Conservation (phyloP, 345 rosid genomes). For the Eucalyptus grandis region DNA sequence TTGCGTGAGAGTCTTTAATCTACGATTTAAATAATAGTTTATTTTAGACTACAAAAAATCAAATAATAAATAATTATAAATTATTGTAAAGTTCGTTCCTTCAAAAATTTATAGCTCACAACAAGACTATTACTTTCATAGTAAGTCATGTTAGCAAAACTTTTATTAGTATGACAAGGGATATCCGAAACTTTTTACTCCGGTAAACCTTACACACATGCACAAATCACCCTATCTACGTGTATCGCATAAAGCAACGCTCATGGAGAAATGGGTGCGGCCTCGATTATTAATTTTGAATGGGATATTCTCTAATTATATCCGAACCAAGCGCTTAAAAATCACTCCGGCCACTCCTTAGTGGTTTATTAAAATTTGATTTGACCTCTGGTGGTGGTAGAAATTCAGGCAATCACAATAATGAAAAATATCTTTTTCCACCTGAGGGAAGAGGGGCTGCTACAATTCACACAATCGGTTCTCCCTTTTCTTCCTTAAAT, state of each 20-base stretch:
- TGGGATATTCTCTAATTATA: neutral
- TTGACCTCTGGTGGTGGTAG: neutral
- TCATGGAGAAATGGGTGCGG: neutral
- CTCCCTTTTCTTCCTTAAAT: too few species aligned
- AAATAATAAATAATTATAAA: too few species aligned
- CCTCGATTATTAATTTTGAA: neutral
- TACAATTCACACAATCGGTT: too few species aligned
- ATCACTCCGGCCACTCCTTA: neutral
- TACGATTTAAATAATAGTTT: too few species aligned
- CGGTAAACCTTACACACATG: fast-evolving
- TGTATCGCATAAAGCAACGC: neutral
- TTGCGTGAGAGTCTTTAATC: too few species aligned
- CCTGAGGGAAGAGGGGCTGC: too few species aligned
- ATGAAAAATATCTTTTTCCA: too few species aligned
- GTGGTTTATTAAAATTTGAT: neutral
- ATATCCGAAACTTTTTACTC: neutral
- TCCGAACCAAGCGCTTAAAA: neutral
- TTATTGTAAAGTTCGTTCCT: fast-evolving
- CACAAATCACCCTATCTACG: neutral
- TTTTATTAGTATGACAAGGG: neutral
- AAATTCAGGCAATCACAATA: neutral
- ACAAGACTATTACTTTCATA: too few species aligned
- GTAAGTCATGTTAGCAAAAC: too few species aligned
- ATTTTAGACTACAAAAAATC: too few species aligned
- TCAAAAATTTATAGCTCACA: too few species aligned